Evolutionary conservation across 257 asterid species (phyloP), one percentile per base, ranked within the genome.

Genomic region (Scutellaria galericulata): DNA sequence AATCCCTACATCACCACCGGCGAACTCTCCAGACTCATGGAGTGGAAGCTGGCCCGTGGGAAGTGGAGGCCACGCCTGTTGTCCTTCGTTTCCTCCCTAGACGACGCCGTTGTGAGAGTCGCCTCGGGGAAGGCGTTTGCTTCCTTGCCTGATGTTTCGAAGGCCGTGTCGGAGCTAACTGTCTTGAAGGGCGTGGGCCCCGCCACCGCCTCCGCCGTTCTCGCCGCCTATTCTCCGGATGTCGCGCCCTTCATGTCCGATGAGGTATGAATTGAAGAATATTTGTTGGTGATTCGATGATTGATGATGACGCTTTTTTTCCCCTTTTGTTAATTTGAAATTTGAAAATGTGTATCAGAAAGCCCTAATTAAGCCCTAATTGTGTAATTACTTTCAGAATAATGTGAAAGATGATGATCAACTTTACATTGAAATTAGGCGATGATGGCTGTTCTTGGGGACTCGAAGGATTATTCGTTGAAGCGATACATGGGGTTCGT

Each of bases 151-250:
- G 92, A 93, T 64, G 80, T 89, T n/a, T 51, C 86, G 3, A 85
- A 80, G 70, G 94, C 96, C 51, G 77, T 93, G 40, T 58, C 74
- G 51, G 96, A 78, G 76, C 77, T 93, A 20, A 85, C 92, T n/a
- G 92, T 79, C 9, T 15, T 93, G 73, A 93, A 93, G 76, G 98
- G 98, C 41, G 90, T 93, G 9, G 98, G 98, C 0, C 96, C 98
- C 55, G 98, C 98, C 66, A 93, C 97, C 40, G 97, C 98, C 39
- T 93, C 98, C 5, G 97, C 97, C 11, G 80, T 90, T 22, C 92
- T 93, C 53, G 94, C 98, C 4, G 98, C 94, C 50, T 89, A 83
- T 41, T 82, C 96, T 41, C 98, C 97, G 20, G 86, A 87, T n/a
- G 58, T 85, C 62, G 93, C 89, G 39, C 96, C 97, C 1, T 93